Evolutionary conservation across 73 alveolate species (phyloP), one percentile per base, ranked within the genome.

Genomic region (Tetrahymena thermophila): DNA sequence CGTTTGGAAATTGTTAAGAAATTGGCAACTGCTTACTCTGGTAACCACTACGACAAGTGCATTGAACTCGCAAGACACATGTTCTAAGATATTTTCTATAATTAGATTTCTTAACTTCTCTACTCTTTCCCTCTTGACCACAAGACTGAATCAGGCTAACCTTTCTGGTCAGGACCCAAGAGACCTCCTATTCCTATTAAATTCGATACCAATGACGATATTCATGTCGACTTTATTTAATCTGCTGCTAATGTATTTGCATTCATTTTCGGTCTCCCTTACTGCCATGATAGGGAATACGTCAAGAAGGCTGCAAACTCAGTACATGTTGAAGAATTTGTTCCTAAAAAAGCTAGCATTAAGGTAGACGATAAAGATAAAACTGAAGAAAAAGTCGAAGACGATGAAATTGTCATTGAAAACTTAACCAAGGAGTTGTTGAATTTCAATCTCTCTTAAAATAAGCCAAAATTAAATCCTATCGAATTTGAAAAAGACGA

Each of bases 91-190:
- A 85, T 96, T 85, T 99, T 96, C 98, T 94, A 98, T 94, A 96
- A 99, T 97, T 94, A 97, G 94, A 99, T 99, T 84, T 94, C 96
- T 34, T 96, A 98, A 96, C 97, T 99, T 44, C 97, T 99, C 85
- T 96, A 96, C 97, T 96, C 98, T 85, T 99, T 98, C 98, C 99
- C 99, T 17, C 98, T 97, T n/a, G 99, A 99, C 94, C 98, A 98
- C 84, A 98, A 94, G 96, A 98, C 97, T 85, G 95, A 94, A 93
- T 99, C 98, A 11, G 98, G 97, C 13, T 35, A 97, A 43, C 98
- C 98, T 21, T 99, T 99, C 98, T 99, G 99, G 99, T 96, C 99
- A 43, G 99, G 99, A 21, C 99, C 99, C 17, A 99, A 98, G 97
- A 98, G 99, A 96, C 98, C 99, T 43, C 99, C 99, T 4, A 94